phyloP scores from a whole-genome alignment of 2,329 filamentous ascomycete species.

The Phyllosticta citrichinensis region DNA sequence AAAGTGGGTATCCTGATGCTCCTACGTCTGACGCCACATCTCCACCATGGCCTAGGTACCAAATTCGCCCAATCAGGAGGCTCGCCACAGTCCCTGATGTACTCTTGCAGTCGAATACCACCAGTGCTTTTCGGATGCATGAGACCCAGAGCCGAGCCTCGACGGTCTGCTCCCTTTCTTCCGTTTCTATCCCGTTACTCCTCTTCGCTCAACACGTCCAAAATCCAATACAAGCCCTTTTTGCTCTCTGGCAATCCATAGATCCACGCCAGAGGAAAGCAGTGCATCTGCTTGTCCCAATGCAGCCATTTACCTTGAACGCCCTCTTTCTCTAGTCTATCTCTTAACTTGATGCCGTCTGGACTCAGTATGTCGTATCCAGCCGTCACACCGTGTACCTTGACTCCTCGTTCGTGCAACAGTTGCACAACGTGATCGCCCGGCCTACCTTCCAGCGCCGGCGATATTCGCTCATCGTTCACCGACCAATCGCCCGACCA shows the following conservation, averaged over 20 bases:
- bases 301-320: constrained; percentile 46
- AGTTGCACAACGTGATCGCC: constrained; percentile 27
- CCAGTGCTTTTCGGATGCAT: too few relatives aligned
- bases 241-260: constrained; percentile 41
- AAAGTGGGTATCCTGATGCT: neutral
- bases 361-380: constrained; percentile 45
- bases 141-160: neutral
- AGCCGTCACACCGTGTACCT: constrained; percentile 43
- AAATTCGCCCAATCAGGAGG: neutral
- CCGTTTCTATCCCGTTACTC: neutral
- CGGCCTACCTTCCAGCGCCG: constrained; percentile 34
- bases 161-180: neutral
- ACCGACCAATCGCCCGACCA: constrained; percentile 35
- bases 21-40: neutral
- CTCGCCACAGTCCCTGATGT: too few relatives aligned
- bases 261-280: constrained; percentile 42
- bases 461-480: constrained; percentile 39
- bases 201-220: constrained; percentile 22
- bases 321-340: constrained; percentile 33
- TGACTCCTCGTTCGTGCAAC: constrained; percentile 29
- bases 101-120: too few relatives aligned
- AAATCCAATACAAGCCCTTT: constrained; percentile 37
- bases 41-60: neutral
- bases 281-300: constrained; percentile 53
- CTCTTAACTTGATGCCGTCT: constrained; percentile 40